Evolutionary conservation across 116 monocot genomes (phyloP).

Genomic region (Trichopus zeylanicus): DNA sequence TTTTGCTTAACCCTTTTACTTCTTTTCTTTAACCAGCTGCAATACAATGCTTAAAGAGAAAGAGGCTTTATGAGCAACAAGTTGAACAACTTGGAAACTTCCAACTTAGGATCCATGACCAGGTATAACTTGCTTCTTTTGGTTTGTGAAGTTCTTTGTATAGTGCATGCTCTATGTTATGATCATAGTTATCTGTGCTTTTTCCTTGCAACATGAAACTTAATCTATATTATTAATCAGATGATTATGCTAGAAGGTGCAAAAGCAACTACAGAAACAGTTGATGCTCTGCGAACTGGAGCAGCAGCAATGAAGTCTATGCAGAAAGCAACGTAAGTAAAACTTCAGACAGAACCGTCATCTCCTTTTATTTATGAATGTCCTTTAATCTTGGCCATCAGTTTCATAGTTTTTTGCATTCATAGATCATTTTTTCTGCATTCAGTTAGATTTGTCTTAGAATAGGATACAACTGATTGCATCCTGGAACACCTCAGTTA

Average conservation of each 20-base stretch:
- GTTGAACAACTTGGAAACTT: conserved; percentile 71
- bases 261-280: conserved; percentile 71
- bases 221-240: conserved; percentile 12
- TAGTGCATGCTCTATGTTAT: too few relatives aligned
- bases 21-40: conserved; percentile 26
- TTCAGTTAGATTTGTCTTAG: neutral
- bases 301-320: conserved; percentile 71
- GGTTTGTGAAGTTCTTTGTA: too few relatives aligned
- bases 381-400: too few relatives aligned
- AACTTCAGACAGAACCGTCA: too few relatives aligned
- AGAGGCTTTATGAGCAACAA: conserved; percentile 63
- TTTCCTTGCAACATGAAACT: too few relatives aligned
- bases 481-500: neutral
- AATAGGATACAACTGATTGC: neutral
- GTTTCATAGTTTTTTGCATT: too few relatives aligned
- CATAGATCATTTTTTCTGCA: neutral
- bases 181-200: too few relatives aligned
- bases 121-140: conserved; percentile 18
- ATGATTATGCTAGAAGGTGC: conserved; percentile 70
- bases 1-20: neutral
- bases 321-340: conserved; percentile 63
- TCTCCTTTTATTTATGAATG: too few relatives aligned
- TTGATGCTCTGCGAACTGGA: conserved; percentile 68
- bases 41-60: conserved; percentile 67
- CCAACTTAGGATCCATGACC: conserved; percentile 68